A percentile compares a stretch with the other conserved stretches of the same genome.
These are phyloP conservation scores for Exophiala oligosperma DNA, from an alignment of 2,329 filamentous ascomycete genomes.

Conservation along the genomic window DNA sequence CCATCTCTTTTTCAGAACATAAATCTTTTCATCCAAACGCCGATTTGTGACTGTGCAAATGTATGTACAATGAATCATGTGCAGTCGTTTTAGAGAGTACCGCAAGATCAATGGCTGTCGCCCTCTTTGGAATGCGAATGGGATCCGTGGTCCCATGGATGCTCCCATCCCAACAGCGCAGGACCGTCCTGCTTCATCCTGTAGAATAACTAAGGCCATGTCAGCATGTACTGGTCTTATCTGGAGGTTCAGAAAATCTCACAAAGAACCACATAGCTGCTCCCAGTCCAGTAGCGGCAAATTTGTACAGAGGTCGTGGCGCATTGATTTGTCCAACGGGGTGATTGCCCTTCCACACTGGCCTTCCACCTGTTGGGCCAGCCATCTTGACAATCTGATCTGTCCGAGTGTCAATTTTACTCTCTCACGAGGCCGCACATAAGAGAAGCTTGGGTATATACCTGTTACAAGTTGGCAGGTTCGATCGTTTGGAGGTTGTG, in stretches of 20 bases:
- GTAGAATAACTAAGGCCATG: conserved; percentile 76
- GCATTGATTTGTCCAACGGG: conserved; percentile 55
- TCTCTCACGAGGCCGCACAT: too few relatives aligned
- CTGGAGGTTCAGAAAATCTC: conserved; percentile 39
- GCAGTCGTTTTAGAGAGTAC: neutral
- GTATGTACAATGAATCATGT: conserved; percentile 11
- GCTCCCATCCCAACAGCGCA: conserved; percentile 86
- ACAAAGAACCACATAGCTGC: conserved; percentile 99
- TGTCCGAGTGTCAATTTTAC: neutral
- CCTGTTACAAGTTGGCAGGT: too few relatives aligned
- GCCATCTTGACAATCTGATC: conserved; percentile 12
- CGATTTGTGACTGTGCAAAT: neutral
- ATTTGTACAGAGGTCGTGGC: conserved; percentile 72
- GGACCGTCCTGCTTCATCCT: conserved; percentile 95
- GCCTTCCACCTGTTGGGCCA: conserved; percentile 18
- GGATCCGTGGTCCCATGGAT: conserved; percentile 89
- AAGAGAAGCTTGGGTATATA: too few relatives aligned
- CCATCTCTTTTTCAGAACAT: too few relatives aligned
- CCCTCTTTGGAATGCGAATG: neutral
- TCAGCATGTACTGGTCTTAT: conserved; percentile 1
- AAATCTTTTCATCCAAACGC: neutral
- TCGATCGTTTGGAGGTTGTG: neutral
- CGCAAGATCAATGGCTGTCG: neutral
- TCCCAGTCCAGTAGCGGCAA: conserved; percentile 80
- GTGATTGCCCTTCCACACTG: conserved; percentile 28